Conservation (phyloP, 2,329 filamentous ascomycete species). For the Ophiostoma sp. region DNA sequence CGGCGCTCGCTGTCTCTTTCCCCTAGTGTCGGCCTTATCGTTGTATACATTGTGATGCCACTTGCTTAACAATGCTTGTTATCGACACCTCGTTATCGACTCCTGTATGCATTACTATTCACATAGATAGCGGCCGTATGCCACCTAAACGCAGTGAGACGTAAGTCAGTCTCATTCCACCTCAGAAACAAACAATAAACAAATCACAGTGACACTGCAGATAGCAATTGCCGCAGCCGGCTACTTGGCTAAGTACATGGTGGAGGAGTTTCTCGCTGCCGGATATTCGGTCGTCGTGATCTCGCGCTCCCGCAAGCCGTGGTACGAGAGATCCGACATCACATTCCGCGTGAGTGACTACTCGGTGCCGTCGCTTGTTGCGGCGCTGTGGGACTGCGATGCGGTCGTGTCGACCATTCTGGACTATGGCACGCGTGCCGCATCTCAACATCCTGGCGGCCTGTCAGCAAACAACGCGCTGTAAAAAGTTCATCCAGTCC, state of each 20-base stretch:
- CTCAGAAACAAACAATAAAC: not conserved
- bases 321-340: constrained; percentile 11
- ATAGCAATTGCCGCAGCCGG: constrained; percentile 20
- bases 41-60: not conserved
- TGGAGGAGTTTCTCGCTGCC: constrained; percentile 19
- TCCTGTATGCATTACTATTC: too few species aligned
- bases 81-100: too few species aligned
- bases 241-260: constrained; percentile 21
- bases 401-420: constrained; percentile 19
- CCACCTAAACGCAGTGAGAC: too few species aligned
- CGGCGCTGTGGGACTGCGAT: constrained; percentile 17
- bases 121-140: too few species aligned
- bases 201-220: not conserved
- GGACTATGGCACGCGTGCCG: constrained; percentile 6
- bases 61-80: not conserved
- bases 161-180: too few species aligned
- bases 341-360: constrained; percentile 16
- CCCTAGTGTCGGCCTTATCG: not conserved
- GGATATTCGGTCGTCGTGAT: constrained; percentile 18
- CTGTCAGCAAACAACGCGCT: constrained; percentile 13
- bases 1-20: not conserved
- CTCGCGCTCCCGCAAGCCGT: constrained; percentile 18
- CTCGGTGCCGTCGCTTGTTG: constrained; percentile 12
- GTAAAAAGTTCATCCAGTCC: constrained; percentile 17
- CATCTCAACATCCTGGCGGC: constrained; percentile 19